Conservation (phyloP, 164 flowering plant genomes). For the Annona squamosa region DNA sequence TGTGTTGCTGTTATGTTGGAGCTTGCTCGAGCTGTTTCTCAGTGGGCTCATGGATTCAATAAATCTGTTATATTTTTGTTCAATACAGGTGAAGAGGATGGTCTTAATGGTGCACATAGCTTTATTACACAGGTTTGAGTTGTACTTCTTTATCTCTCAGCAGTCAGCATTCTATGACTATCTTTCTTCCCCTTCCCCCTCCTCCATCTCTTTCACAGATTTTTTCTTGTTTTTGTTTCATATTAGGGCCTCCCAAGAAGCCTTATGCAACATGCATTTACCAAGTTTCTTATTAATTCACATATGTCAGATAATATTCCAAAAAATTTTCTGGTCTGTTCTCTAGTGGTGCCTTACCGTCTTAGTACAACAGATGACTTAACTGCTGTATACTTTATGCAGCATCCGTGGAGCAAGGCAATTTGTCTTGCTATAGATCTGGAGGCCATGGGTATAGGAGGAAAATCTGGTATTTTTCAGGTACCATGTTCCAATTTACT, state of each 20-base stretch:
- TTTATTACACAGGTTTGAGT: slow-evolving; percentile 80
- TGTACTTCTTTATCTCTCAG: not conserved
- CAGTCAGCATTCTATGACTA: not conserved
- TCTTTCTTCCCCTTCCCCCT: not conserved
- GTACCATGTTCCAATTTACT: slow-evolving; percentile 22
- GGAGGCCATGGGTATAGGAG: slow-evolving; percentile 98
- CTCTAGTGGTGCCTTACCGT: not conserved
- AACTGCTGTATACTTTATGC: slow-evolving; percentile 20
- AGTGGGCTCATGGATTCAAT: slow-evolving; percentile 93
- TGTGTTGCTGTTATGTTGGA: slow-evolving; percentile 94
- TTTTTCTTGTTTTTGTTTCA: not conserved
- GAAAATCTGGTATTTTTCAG: slow-evolving; percentile 89
- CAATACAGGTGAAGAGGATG: slow-evolving; percentile 98
- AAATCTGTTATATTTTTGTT: slow-evolving; percentile 76
- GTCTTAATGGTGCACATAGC: slow-evolving; percentile 97
- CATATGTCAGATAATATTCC: not conserved
- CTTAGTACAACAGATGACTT: slow-evolving; percentile 1
- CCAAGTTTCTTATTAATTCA: not conserved
- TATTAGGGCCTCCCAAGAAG: not conserved
- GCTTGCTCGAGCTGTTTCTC: slow-evolving; percentile 90
- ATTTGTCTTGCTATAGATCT: slow-evolving; percentile 78
- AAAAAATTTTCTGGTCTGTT: not conserved
- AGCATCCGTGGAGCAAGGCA: slow-evolving; percentile 91
- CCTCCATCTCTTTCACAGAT: not conserved
- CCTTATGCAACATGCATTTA: not conserved